phyloP scores from a whole-genome alignment of 768 basidiomycete species.

The Tricholoma furcatifolium region DNA sequence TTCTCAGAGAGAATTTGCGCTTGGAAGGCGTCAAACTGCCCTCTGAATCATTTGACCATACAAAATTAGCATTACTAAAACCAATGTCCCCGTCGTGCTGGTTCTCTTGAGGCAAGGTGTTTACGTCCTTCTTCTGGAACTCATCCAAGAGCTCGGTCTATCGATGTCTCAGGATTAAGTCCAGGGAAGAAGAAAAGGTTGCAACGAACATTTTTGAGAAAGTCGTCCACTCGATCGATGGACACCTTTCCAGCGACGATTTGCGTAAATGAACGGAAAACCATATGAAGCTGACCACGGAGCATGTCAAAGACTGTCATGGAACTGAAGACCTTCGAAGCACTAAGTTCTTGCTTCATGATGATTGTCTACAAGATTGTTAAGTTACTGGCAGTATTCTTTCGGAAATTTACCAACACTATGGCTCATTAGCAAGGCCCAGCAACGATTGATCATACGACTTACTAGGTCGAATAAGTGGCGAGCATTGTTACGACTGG shows the following conservation, averaged over 20 bases:
- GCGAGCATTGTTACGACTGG: constrained; percentile 64
- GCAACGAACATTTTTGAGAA: constrained; percentile 33
- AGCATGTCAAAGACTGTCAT: background rate
- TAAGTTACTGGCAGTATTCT: background rate
- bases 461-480: constrained; percentile 49
- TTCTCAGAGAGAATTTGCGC: constrained; percentile 47
- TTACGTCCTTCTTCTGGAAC: background rate
- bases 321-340: background rate
- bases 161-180: background rate
- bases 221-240: constrained; percentile 48
- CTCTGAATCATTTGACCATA: constrained; percentile 42
- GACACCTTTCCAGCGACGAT: constrained; percentile 53
- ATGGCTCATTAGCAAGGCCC: background rate
- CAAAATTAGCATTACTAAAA: constrained; percentile 50
- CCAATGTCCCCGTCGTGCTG: constrained; percentile 36
- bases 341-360: constrained; percentile 12
- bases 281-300: constrained; percentile 43
- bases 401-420: no score
- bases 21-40: constrained; percentile 34
- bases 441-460: background rate
- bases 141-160: constrained; percentile 3
- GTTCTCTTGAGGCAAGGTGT: no score
- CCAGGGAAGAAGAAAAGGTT: background rate
- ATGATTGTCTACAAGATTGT: constrained; percentile 6
- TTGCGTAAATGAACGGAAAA: constrained; percentile 21